phyloP scores from a whole-genome alignment of 2,329 filamentous ascomycete species.

The Emydomyces testavorans region DNA sequence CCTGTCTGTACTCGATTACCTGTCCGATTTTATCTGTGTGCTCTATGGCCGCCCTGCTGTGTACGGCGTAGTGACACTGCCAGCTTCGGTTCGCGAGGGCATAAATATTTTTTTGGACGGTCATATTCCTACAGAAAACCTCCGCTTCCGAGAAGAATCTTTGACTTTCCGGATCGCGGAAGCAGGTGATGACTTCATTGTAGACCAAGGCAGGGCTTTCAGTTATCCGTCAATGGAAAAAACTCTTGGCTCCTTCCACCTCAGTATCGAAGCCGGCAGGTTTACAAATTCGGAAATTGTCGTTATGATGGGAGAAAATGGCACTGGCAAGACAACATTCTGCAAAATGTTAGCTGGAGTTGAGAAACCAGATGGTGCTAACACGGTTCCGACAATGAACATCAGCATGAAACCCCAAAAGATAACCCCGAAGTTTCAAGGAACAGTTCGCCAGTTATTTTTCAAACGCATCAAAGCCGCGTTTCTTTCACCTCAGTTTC shows the following conservation, averaged over 20 bases:
- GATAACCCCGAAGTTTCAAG: slow-evolving; percentile 95
- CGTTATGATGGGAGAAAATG: slow-evolving; percentile 99
- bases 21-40: slow-evolving; percentile 96
- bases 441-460: slow-evolving; percentile 93
- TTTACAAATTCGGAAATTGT: slow-evolving; percentile 98
- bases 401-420: slow-evolving; percentile 99
- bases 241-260: slow-evolving; percentile 77
- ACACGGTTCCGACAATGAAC: slow-evolving; percentile 79
- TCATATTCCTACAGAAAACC: slow-evolving; percentile 94
- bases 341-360: slow-evolving; percentile 90
- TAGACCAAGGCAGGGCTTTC: slow-evolving; percentile 76
- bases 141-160: slow-evolving; percentile 95
- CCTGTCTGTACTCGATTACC: slow-evolving; percentile 93
- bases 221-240: slow-evolving; percentile 84
- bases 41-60: slow-evolving; percentile 91
- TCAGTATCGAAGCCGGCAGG: slow-evolving; percentile 66
- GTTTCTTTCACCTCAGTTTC: slow-evolving; percentile 94
- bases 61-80: slow-evolving; percentile 94
- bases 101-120: slow-evolving; percentile 99
- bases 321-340: slow-evolving; percentile 98
- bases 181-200: slow-evolving; percentile 73
- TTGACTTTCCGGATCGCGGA: slow-evolving; percentile 91
- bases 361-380: slow-evolving; percentile 72
- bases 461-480: slow-evolving; percentile 99
- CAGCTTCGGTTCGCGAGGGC: slow-evolving; percentile 90